Base-by-base conservation (phyloP, 140 eudicot species). In the Oenanthe javanica region DNA sequence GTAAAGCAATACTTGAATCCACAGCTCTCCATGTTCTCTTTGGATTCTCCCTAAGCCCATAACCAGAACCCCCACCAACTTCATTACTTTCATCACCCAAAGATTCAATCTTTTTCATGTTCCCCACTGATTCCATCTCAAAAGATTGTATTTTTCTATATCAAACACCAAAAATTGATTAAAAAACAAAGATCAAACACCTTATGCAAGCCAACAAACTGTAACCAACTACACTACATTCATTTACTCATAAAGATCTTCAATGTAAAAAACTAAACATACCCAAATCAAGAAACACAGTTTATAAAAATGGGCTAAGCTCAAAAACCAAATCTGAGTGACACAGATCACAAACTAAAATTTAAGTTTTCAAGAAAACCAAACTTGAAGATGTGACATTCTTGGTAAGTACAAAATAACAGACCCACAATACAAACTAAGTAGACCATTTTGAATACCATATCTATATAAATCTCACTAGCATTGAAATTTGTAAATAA, bases 1-100 rank as follows among this genome's bases (percentile, higher is more conserved):
- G 88, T 77, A 83, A 86, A 48, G 93, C 84, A 70, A 87, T 61
- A 69, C 73, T 85, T 40, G 90, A 71, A 91, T 87, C 93, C 59
- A 77, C 84, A 73, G 90, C 93, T 70, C 96, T 87, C 97, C 96
- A 92, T 63, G 93, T 89, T 79, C 72, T 88, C 76, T 81, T 88
- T 75, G 91, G 91, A 73, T 94, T 94, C 88, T 92, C 98, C 76
- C 97, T 84, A 1, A 94, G 86, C 42, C 91, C 96, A 83, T 94
- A 94, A n/a, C 69, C 36, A 21, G 69, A 59, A n/a, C 4, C 66
- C 19, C 66, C 66, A 7, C 66, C 27, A 57, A 21, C 69, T 59
- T 59, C 69, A 59, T 59, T 59, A 59, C 69, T 59, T 59, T 59
- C 69, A 59, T 59, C 69, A 59, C 69, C 69, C 69, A 59, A 59